These are phyloP conservation scores for Chlamydomonas urium DNA, from an alignment of 139 green algal genomes.

Conservation along the genomic window DNA sequence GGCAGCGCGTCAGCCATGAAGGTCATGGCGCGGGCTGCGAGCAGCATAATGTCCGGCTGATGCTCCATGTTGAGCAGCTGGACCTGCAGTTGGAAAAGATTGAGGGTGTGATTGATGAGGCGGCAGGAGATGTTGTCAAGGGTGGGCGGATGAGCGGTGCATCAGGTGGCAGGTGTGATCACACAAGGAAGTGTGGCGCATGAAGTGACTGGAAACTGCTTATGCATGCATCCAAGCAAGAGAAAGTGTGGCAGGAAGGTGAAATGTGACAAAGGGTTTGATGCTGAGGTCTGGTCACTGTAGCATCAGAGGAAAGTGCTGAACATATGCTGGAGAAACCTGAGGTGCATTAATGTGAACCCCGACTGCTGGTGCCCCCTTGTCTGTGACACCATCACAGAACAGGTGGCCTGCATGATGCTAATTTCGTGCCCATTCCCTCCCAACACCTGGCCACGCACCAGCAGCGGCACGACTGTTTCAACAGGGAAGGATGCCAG, in stretches of 20 bases:
- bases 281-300: no score
- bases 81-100: no score
- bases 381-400: neutral
- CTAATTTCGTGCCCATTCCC: neutral
- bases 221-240: no score
- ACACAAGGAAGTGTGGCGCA: neutral
- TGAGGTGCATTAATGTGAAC: neutral
- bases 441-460: constrained; percentile 25
- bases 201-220: neutral
- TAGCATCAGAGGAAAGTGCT: neutral
- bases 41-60: constrained; percentile 90
- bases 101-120: no score
- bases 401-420: neutral
- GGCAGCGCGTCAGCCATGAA: constrained; percentile 89
- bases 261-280: no score
- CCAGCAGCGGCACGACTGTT: constrained; percentile 80
- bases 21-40: constrained; percentile 87
- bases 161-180: neutral
- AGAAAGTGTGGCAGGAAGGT: neutral
- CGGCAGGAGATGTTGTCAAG: no score
- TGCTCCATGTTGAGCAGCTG: constrained; percentile 79
- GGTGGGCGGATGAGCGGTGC: neutral
- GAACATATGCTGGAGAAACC: neutral
- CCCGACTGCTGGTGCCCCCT: neutral
- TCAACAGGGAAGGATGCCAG: constrained; percentile 80